Evolutionary conservation across 352 stramenopile species (phyloP).

Genomic region (Aphanomyces stellatus): DNA sequence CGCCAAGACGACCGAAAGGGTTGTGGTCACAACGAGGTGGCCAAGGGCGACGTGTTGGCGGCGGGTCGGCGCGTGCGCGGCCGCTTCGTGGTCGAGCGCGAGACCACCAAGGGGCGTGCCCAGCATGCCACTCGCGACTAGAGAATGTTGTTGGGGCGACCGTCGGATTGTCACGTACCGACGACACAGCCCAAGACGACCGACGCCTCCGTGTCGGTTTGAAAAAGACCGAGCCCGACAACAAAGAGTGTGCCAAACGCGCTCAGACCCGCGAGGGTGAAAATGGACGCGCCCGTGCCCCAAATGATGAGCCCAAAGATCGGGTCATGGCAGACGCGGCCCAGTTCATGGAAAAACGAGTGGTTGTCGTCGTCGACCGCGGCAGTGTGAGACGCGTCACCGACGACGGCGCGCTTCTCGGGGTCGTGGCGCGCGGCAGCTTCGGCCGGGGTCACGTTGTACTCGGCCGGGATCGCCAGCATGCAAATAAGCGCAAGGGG

Average conservation of each 20-base stretch:
- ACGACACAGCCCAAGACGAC: constrained; percentile 81
- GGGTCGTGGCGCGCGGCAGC: too few species aligned
- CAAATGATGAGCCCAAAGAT: constrained; percentile 76
- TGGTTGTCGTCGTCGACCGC: not conserved
- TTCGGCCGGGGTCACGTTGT: constrained; percentile 30
- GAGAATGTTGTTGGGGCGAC: not conserved
- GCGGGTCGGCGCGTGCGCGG: constrained; percentile 26
- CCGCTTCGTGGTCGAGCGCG: constrained; percentile 48
- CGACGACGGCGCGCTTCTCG: not conserved
- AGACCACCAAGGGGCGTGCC: constrained; percentile 83
- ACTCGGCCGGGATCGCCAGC: constrained; percentile 40
- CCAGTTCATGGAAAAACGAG: not conserved
- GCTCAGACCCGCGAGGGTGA: constrained; percentile 75
- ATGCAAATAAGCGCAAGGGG: constrained; percentile 59
- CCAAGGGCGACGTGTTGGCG: constrained; percentile 45
- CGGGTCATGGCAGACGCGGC: constrained; percentile 44
- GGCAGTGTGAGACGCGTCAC: too few species aligned
- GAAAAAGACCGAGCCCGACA: constrained; percentile 81
- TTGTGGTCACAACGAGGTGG: constrained; percentile 60
- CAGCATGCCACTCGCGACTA: constrained; percentile 68
- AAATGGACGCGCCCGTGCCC: constrained; percentile 81
- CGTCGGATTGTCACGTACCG: too few species aligned
- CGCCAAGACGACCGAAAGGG: constrained; percentile 34
- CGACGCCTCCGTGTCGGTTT: constrained; percentile 70
- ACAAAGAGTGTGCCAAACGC: constrained; percentile 85